These are phyloP conservation scores for Solanum ossicruentum DNA, from an alignment of 257 asterid genomes.

Conservation along the genomic window DNA sequence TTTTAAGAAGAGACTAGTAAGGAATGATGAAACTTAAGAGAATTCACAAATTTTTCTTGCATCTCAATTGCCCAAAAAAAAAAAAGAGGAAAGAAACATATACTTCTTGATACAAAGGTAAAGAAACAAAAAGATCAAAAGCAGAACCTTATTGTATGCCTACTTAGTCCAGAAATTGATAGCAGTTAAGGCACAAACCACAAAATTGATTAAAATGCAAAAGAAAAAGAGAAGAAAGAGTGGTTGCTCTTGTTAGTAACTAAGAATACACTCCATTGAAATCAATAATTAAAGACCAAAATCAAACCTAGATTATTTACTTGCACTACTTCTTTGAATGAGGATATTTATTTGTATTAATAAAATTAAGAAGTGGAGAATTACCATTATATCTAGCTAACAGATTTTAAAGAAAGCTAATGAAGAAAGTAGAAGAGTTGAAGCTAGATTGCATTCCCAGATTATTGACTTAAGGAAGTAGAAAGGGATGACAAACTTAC, in stretches of 20 bases:
- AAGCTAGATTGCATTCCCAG: not conserved
- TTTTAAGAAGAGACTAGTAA: not conserved
- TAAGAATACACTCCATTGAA: not conserved
- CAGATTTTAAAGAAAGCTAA: not conserved
- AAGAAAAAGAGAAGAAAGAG: not conserved
- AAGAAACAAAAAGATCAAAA: not conserved
- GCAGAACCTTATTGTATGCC: not conserved
- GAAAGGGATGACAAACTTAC: slow-evolving; percentile 5
- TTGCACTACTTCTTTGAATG: not conserved
- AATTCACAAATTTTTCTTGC: not conserved
- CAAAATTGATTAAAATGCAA: not conserved
- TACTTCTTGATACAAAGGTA: not conserved
- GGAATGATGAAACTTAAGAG: not conserved
- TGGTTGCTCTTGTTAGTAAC: not conserved
- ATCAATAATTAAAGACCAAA: not conserved
- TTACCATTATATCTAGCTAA: not conserved
- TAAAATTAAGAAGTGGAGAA: not conserved
- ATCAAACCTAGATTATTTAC: not conserved
- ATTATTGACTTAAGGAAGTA: not conserved
- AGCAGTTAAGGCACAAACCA: not conserved
- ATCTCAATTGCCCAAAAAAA: not conserved
- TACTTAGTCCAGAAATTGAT: not conserved
- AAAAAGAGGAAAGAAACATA: not conserved
- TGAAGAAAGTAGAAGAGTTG: not conserved
- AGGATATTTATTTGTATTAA: not conserved